Conservation (phyloP, 1,139 yeast species). For the Yamadazyma taylorii region DNA sequence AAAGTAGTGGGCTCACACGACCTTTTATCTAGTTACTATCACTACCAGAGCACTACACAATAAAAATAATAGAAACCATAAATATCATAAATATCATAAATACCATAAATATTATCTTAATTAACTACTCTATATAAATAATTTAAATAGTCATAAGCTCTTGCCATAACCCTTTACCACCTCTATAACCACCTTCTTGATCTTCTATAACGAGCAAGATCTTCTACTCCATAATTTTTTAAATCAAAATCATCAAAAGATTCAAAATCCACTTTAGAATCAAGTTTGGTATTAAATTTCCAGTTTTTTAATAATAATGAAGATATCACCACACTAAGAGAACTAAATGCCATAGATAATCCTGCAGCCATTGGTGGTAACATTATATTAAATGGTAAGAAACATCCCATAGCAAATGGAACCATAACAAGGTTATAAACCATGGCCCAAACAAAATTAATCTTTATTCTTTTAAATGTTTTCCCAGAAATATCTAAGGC, state of each 20-base stretch:
- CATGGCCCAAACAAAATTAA: conserved; percentile 84
- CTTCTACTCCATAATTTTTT: conserved; percentile 29
- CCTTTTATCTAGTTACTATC: too few relatives aligned
- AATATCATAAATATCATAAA: too few relatives aligned
- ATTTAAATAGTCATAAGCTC: too few relatives aligned
- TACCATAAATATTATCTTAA: too few relatives aligned
- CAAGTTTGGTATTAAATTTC: conserved; percentile 41
- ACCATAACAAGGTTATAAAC: conserved; percentile 84
- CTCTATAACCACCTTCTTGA: not conserved
- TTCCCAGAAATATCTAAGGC: conserved; percentile 71
- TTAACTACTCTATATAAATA: too few relatives aligned
- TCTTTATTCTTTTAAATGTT: conserved; percentile 73
- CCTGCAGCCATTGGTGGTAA: conserved; percentile 91
- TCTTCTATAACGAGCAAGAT: conserved; percentile 26
- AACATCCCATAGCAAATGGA: conserved; percentile 93
- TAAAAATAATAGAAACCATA: too few relatives aligned
- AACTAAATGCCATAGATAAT: conserved; percentile 89
- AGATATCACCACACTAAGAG: conserved; percentile 83
- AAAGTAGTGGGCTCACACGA: too few relatives aligned
- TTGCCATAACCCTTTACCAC: not conserved
- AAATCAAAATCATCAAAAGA: conserved; percentile 28
- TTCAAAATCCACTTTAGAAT: conserved; percentile 25
- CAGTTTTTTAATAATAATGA: conserved; percentile 70
- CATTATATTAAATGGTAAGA: conserved; percentile 74
- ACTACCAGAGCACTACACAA: too few relatives aligned